Conservation (phyloP, 352 stramenopile species). For the Pythium angustatum region DNA sequence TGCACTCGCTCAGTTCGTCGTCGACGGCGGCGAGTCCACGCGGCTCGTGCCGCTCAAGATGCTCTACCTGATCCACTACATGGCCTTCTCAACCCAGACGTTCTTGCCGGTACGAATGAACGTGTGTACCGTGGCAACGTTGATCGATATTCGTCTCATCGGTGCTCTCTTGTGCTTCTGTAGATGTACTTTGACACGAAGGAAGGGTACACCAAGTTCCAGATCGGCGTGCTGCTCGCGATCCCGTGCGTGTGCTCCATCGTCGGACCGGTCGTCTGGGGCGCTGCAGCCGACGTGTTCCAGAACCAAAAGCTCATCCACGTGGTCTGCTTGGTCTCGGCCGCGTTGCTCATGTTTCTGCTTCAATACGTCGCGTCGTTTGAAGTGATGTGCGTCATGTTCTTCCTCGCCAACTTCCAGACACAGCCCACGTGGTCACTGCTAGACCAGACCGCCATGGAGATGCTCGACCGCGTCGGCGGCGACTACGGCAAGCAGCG, state of each 20-base stretch:
- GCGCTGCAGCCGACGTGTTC: constrained; percentile 56
- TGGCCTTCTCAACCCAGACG: constrained; percentile 66
- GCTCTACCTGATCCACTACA: constrained; percentile 69
- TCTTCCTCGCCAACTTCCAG: constrained; percentile 78
- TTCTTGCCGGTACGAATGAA: constrained; percentile 61
- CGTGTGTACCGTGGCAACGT: no score
- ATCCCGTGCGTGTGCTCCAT: constrained; percentile 74
- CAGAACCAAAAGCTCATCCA: constrained; percentile 69
- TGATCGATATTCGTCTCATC: no score
- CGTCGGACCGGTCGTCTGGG: constrained; percentile 66
- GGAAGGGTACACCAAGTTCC: constrained; percentile 64
- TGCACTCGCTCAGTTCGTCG: constrained; percentile 36
- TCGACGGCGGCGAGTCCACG: constrained; percentile 63
- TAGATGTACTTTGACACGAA: constrained; percentile 66
- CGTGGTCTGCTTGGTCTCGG: constrained; percentile 58
- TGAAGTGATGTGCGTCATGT: constrained; percentile 68
- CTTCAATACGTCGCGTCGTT: constrained; percentile 67
- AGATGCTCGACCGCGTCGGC: constrained; percentile 57
- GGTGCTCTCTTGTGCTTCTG: no score
- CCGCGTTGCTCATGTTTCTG: constrained; percentile 64
- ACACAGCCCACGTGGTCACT: constrained; percentile 64
- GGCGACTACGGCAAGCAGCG: constrained; percentile 79
- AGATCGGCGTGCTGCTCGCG: constrained; percentile 71
- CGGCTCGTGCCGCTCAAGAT: constrained; percentile 70
- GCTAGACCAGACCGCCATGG: constrained; percentile 65